Evolutionary conservation across 768 basidiomycete species (phyloP).

Genomic region (Rhodotorula babjevae): DNA sequence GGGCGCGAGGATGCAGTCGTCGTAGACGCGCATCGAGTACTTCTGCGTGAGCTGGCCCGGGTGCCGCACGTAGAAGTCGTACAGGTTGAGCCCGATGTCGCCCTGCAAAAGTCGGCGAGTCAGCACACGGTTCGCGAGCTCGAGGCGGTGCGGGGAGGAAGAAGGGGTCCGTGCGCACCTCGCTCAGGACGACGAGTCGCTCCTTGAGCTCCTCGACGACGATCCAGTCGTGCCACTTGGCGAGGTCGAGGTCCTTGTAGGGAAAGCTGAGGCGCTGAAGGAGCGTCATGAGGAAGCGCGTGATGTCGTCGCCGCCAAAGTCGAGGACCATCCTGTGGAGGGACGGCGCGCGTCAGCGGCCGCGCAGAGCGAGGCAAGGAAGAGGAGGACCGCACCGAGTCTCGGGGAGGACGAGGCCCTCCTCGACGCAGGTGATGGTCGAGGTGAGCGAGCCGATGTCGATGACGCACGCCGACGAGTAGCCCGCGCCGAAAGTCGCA

Average conservation of each 20-base stretch:
- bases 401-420: conserved; percentile 80
- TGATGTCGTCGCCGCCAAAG: conserved; percentile 92
- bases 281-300: conserved; percentile 58
- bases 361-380: neutral
- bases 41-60: conserved; percentile 74
- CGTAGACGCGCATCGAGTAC: conserved; percentile 83
- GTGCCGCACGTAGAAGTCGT: conserved; percentile 79
- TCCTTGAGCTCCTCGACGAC: conserved; percentile 88
- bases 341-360: neutral
- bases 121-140: no score
- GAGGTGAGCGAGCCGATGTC: conserved; percentile 83
- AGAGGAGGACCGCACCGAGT: conserved; percentile 59
- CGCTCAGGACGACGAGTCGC: conserved; percentile 74
- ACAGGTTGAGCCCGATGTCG: conserved; percentile 81
- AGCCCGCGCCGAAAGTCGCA: conserved; percentile 90
- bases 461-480: conserved; percentile 90
- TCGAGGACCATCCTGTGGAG: conserved; percentile 66
- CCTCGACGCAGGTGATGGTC: conserved; percentile 87
- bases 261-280: conserved; percentile 79
- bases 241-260: conserved; percentile 74
- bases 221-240: conserved; percentile 74
- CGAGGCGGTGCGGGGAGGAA: neutral
- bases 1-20: conserved; percentile 89
- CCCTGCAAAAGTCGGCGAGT: conserved; percentile 52
- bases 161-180: conserved; percentile 60